phyloP scores from a whole-genome alignment of 2,329 filamentous ascomycete genomes.

The Pyrenochaeta sp. region DNA sequence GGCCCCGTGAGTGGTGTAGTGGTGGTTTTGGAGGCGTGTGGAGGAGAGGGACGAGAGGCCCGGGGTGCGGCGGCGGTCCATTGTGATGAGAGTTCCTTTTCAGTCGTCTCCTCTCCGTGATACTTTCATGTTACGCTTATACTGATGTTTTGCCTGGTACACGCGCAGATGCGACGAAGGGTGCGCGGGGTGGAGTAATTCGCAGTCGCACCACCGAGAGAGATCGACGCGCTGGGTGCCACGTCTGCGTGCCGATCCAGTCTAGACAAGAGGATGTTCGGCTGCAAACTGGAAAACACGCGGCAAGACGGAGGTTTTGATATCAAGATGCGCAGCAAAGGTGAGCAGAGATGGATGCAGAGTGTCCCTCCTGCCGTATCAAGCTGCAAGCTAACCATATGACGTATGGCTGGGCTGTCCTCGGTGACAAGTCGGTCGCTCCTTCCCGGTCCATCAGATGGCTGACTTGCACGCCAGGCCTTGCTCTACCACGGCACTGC shows the following conservation, averaged over 20 bases:
- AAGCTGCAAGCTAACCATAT: slow-evolving; percentile 18
- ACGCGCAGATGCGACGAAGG: neutral
- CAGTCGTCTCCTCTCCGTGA: too few species aligned
- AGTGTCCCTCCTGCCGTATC: slow-evolving; percentile 4
- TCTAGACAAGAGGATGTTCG: slow-evolving; percentile 18
- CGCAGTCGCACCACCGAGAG: neutral
- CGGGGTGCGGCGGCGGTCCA: slow-evolving; percentile 75
- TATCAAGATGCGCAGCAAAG: neutral
- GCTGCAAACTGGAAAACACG: neutral
- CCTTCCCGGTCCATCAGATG: slow-evolving; percentile 16
- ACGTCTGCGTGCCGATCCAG: slow-evolving; percentile 20
- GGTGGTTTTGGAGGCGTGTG: slow-evolving; percentile 74
- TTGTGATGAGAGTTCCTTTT: slow-evolving; percentile 19
- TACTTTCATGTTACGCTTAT: neutral
- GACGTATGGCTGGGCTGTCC: slow-evolving; percentile 18
- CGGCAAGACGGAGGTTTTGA: slow-evolving; percentile 1
- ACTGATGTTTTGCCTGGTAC: neutral
- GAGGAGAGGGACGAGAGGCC: slow-evolving; percentile 78
- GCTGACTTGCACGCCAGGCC: slow-evolving; percentile 17
- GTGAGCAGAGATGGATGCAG: slow-evolving; percentile 2
- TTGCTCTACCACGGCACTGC: slow-evolving; percentile 17
- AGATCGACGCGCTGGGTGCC: slow-evolving; percentile 8
- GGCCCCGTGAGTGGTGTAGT: slow-evolving; percentile 89
- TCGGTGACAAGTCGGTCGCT: slow-evolving; percentile 27
- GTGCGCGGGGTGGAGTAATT: neutral